Evolutionary conservation across 345 rosid genomes (phyloP).

Genomic region (Euphorbia tirucalli): DNA sequence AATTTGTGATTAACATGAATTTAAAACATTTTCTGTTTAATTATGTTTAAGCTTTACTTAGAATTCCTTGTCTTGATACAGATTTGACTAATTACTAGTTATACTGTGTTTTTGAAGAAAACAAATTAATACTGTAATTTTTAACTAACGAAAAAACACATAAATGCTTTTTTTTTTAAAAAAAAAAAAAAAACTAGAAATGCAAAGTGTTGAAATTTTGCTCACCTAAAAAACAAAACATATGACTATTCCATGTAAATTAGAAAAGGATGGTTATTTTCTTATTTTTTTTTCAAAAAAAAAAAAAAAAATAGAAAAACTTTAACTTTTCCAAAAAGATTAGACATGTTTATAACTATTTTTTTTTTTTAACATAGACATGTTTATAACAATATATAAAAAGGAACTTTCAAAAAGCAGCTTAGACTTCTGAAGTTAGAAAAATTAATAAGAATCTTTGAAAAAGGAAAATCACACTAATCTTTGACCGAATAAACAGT

Average conservation of each 20-base stretch:
- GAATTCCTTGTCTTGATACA: too few relatives aligned
- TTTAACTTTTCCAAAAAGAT: neutral
- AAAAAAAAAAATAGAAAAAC: neutral
- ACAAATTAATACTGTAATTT: too few relatives aligned
- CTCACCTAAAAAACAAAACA: neutral
- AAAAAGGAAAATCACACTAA: neutral
- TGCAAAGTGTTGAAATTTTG: too few relatives aligned
- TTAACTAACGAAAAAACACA: too few relatives aligned
- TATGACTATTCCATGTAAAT: neutral
- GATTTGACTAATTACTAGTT: too few relatives aligned
- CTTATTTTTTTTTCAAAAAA: neutral
- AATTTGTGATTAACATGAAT: too few relatives aligned
- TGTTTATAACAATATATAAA: neutral
- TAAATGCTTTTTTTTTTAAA: neutral
- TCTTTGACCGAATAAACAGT: neutral
- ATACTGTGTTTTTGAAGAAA: too few relatives aligned
- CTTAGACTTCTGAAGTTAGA: too few relatives aligned
- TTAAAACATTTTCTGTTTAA: too few relatives aligned
- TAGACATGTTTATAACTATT: neutral
- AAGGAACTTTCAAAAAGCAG: neutral
- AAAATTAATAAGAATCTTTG: neutral
- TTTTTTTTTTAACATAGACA: too few relatives aligned
- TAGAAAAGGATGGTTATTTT: neutral
- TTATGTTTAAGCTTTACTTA: too few relatives aligned
- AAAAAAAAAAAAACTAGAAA: too few relatives aligned